These are phyloP conservation scores for Trichoderma erinaceum DNA, from an alignment of 495 filamentous ascomycete genomes.

Conservation along the genomic window DNA sequence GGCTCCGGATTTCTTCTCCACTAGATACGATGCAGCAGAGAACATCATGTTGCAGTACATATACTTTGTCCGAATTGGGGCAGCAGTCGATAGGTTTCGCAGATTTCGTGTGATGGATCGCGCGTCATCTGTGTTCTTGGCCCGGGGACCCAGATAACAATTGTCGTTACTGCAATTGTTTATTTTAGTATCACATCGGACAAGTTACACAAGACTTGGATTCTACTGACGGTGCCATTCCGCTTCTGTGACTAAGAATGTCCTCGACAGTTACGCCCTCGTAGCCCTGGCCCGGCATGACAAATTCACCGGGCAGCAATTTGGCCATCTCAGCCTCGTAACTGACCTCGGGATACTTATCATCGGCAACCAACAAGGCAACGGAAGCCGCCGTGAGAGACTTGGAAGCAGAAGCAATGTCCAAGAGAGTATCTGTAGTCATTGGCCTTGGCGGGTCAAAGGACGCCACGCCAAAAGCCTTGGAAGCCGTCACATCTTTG, in stretches of 20 bases:
- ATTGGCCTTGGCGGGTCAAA: slow-evolving; percentile 22
- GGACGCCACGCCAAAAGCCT: slow-evolving; percentile 21
- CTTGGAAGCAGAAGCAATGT: slow-evolving; percentile 46
- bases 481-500: slow-evolving; percentile 27
- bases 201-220: neutral
- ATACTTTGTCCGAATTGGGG: neutral
- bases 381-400: slow-evolving; percentile 47
- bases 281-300: slow-evolving; percentile 36
- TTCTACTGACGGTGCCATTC: neutral
- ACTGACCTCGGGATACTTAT: slow-evolving; percentile 30
- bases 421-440: slow-evolving; percentile 34
- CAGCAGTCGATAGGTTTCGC: neutral
- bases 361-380: slow-evolving; percentile 39
- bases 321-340: slow-evolving; percentile 42
- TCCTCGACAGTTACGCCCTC: slow-evolving; percentile 39
- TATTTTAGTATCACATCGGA: neutral
- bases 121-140: neutral
- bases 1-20: neutral
- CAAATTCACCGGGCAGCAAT: slow-evolving; percentile 50
- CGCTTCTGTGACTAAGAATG: neutral
- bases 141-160: neutral
- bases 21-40: neutral
- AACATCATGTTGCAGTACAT: neutral
- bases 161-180: neutral
- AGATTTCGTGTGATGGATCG: neutral